Evolutionary conservation across 1,139 yeast genomes (phyloP), one percentile per base, ranked within the genome.

Genomic region (Yamadazyma jaroonii): DNA sequence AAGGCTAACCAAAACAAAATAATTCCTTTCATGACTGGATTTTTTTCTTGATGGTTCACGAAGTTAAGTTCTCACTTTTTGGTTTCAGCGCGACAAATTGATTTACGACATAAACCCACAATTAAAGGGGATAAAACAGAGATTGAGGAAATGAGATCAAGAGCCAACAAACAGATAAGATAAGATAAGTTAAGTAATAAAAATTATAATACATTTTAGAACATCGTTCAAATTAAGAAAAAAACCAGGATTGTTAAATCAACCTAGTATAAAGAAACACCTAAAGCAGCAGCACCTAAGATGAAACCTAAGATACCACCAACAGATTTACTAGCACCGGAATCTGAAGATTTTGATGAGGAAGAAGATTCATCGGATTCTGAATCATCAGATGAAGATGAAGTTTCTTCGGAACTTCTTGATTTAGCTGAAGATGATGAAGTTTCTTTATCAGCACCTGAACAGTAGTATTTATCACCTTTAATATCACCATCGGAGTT

Each of bases 391-490:
- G 31, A 39, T 33, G 25, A 32, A 22, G 41, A 37, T 38, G 62
- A 43, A 21, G 37, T 37, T 38, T 61, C 48, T 34, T 52, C 41
- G 34, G 64, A 52, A 53, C 51, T 49, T 39, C 62, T 61, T 46
- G 61, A 56, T 58, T 62, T 64, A 34, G 74, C 55, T 39, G 77
- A 59, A 42, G 83, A 69, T 36, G 74, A 59, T 47, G 72, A 54
- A 37, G 71, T 54, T 50, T 69, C 69, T 41, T 64, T 56, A 62
- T 67, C 60, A 57, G 78, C 81, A 64, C 84, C 89, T 67, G 80
- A 77, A 77, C 97, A 90, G 56, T 74, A 79, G 74, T 79, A 89
- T 54, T 79, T 73, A 74, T 88, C 89, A 78, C 97, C 97, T 71
- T 81, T 87, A 62, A 90, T 79, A 61, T 77, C 85, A 67, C 94